Evolutionary conservation across 257 asterid genomes (phyloP).

Genomic region (Salvia miltiorrhiza): DNA sequence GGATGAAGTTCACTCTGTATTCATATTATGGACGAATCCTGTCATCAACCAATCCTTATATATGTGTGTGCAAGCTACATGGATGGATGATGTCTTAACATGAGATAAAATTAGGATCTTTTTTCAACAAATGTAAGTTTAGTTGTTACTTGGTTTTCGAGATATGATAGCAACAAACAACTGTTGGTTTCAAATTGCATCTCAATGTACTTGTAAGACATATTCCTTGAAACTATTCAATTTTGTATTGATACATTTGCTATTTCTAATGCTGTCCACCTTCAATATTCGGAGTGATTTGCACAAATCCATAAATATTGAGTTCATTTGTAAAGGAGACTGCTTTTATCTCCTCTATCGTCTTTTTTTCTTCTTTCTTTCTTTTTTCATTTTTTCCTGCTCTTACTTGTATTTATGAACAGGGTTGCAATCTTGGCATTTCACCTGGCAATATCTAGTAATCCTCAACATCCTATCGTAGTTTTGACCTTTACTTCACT

Average conservation of each 20-base stretch:
- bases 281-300: slow-evolving; percentile 3
- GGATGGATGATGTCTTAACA: slow-evolving; percentile 6
- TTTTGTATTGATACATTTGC: not conserved
- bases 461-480: slow-evolving; percentile 65
- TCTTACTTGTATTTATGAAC: slow-evolving; percentile 27
- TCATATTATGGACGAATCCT: not conserved
- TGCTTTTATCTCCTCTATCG: not conserved
- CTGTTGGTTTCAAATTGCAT: slow-evolving; percentile 5
- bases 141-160: not conserved
- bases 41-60: not conserved
- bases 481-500: slow-evolving; percentile 79
- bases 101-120: not conserved
- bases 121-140: not conserved
- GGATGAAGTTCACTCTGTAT: not conserved
- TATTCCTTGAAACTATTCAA: not conserved
- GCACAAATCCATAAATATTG: slow-evolving; percentile 1
- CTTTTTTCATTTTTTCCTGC: not conserved
- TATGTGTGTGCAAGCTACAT: not conserved
- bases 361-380: not conserved
- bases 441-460: slow-evolving; percentile 55
- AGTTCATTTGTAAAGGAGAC: slow-evolving; percentile 8
- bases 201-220: slow-evolving; percentile 5
- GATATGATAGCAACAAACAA: not conserved
- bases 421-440: slow-evolving; percentile 84
- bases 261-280: not conserved